These are phyloP conservation scores for Medicago lupulina DNA, from an alignment of 306 rosid genomes.

Conservation along the genomic window DNA sequence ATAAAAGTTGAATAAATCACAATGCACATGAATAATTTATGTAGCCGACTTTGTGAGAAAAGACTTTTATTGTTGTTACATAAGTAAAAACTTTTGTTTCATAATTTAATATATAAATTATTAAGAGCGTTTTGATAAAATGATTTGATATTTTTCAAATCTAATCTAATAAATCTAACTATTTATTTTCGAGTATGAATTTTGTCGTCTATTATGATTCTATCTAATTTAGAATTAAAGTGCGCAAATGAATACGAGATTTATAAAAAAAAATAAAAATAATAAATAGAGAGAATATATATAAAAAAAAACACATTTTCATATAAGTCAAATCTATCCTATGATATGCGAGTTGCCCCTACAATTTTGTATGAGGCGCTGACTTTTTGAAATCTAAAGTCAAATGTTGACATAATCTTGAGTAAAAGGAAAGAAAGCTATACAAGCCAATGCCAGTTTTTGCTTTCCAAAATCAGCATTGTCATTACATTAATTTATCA, in stretches of 20 bases:
- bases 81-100: background rate
- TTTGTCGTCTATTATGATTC: too few relatives aligned
- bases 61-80: background rate
- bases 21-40: background rate
- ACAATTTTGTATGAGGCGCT: constrained; percentile 2
- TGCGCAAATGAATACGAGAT: too few relatives aligned
- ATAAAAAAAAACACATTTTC: too few relatives aligned
- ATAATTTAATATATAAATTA: background rate
- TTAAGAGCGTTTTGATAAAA: too few relatives aligned
- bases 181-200: too few relatives aligned
- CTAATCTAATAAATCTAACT: too few relatives aligned
- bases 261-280: too few relatives aligned
- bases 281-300: too few relatives aligned
- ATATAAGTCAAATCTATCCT: too few relatives aligned
- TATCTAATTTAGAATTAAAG: too few relatives aligned
- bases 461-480: constrained; percentile 2
- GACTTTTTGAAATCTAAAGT: constrained; percentile 8
- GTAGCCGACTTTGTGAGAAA: background rate
- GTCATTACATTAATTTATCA: constrained; percentile 14
- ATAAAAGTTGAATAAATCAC: background rate
- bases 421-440: constrained; percentile 3
- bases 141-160: too few relatives aligned
- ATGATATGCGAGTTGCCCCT: background rate
- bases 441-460: background rate
- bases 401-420: background rate